Conservation (phyloP, 1,139 yeast species). For the Starmera stellimalicola region DNA sequence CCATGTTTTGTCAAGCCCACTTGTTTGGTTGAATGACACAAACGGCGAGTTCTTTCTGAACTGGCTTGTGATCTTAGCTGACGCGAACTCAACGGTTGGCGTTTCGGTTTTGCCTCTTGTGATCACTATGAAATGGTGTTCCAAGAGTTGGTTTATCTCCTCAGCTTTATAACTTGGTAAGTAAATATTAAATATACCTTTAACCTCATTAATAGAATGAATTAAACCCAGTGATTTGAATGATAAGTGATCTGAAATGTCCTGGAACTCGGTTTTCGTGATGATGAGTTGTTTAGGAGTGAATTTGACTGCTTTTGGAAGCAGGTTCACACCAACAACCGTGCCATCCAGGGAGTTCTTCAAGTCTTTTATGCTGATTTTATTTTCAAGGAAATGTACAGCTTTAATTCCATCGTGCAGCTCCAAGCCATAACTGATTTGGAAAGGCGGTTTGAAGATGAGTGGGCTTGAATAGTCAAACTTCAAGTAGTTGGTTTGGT, state of each 20-base stretch:
- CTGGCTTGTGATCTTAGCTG: conserved; percentile 13
- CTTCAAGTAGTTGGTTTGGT: conserved; percentile 22
- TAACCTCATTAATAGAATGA: conserved; percentile 48
- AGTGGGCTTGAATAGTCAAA: conserved; percentile 44
- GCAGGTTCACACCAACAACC: conserved; percentile 37
- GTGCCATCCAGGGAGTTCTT: conserved; percentile 42
- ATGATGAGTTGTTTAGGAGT: conserved; percentile 10
- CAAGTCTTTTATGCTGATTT: conserved; percentile 31
- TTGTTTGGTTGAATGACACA: conserved; percentile 35
- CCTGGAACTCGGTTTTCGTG: conserved; percentile 8
- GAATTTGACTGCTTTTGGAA: conserved; percentile 12
- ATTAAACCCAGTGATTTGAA: conserved; percentile 41
- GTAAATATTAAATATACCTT: conserved; percentile 43
- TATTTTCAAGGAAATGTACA: conserved; percentile 26
- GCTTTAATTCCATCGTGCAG: conserved; percentile 20
- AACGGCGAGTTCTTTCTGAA: conserved; percentile 31
- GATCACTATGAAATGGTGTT: conserved; percentile 33
- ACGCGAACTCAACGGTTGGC: conserved; percentile 36
- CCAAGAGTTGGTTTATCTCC: conserved; percentile 6
- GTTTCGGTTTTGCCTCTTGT: conserved; percentile 60
- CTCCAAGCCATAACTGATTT: conserved; percentile 38
- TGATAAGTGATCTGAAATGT: conserved; percentile 5
- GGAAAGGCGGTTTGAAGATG: conserved; percentile 37
- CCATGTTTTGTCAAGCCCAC: conserved; percentile 48
- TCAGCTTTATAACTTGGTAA: conserved; percentile 31